phyloP scores from a whole-genome alignment of 345 rosid genomes.

The Corymbia maculata region DNA sequence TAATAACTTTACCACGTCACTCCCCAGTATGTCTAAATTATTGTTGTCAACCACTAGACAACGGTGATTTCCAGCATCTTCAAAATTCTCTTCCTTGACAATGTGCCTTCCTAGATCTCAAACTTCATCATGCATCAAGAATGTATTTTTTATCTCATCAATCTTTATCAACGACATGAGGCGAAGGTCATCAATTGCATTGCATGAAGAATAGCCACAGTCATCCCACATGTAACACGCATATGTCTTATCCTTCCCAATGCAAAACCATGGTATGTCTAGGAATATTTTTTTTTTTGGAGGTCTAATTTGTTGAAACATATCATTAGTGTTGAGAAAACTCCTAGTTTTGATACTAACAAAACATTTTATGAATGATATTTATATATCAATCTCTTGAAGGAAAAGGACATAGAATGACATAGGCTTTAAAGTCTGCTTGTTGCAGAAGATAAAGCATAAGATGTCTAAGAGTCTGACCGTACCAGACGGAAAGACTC shows the following conservation, averaged over 20 bases:
- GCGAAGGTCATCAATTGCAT: neutral
- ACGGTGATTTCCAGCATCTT: neutral
- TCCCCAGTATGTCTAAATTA: neutral
- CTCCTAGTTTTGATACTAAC: no score
- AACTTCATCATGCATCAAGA: neutral
- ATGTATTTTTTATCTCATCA: neutral
- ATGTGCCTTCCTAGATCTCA: neutral
- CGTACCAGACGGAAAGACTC: no score
- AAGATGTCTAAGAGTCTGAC: no score
- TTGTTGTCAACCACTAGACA: neutral
- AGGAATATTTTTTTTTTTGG: neutral
- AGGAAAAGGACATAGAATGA: no score
- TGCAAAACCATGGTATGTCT: neutral
- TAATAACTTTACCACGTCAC: neutral
- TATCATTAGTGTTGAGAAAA: neutral
- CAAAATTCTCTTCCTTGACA: neutral
- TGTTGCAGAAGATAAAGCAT: no score
- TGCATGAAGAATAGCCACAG: neutral
- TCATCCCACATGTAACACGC: neutral
- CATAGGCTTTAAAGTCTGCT: no score
- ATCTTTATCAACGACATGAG: neutral
- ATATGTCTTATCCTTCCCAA: neutral
- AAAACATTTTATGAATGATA: no score
- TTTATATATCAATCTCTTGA: no score
- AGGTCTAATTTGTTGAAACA: neutral